Evolutionary conservation across 2,329 filamentous ascomycete species (phyloP), one percentile per base, ranked within the genome.

Genomic region (Colletotrichum sp.): DNA sequence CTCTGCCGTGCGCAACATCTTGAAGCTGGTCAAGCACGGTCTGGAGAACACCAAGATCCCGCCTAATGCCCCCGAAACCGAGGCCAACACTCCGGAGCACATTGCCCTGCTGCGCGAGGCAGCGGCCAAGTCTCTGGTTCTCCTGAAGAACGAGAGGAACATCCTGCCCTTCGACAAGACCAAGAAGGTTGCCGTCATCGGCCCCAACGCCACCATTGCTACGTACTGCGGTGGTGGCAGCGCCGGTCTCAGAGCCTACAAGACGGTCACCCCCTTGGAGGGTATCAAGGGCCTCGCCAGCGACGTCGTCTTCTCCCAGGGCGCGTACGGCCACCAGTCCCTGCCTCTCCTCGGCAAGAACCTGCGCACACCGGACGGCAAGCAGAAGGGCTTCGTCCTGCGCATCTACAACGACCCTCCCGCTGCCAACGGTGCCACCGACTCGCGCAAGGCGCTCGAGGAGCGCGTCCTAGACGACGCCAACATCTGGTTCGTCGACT

Each of bases 101-200:
- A 89, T 92, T 15, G 57, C 88, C 13, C 86, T 95, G 6, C 65
- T 77, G 36, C 75, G 75, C 21, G 72, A 75, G 13, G 43, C 73
- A 4, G 75, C 72, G 7, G 72, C 72, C 32, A 75, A 77, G 80
- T 92, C 92, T 3, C 92, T 94, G 13, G 93, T 95, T 1, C 86
- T 96, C 15, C 85, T 96, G 61, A 95, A 95, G 85, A 96, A 96
- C 77, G 90, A 94, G 16, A 88, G 89, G 30, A 86, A 86, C 12
- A 82, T 93, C 0, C 86, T 96, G 2, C 94, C 94, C 1, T 83
- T 94, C 4, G 89, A 76, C 6, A 80, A 76, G 9, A 78, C 78
- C 26, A 80, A 81, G 8, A 67, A 72, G 43, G 83, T 89, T 15
- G 86, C 89, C 13, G 85, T 91, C 21, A 90, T 92, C 73, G 90